A percentile compares a stretch with the other conserved stretches of the same genome.
phyloP scores from a whole-genome alignment of 2,329 filamentous ascomycete genomes.

The Drechslera avenae region DNA sequence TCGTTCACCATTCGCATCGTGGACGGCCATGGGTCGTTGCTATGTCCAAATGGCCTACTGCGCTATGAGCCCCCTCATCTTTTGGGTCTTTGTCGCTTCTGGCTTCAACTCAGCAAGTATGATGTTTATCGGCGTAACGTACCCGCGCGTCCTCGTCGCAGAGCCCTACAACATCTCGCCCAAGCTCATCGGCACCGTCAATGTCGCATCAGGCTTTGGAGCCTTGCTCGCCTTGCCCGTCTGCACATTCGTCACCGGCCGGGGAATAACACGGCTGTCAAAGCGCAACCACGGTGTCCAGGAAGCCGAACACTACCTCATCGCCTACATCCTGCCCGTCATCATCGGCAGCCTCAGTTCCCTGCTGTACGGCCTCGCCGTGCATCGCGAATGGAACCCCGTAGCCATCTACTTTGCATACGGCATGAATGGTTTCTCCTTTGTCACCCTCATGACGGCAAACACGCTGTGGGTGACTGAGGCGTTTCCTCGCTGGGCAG shows the following conservation, averaged over 20 bases:
- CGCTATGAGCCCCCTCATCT: conserved; percentile 36
- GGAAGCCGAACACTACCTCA: conserved; percentile 41
- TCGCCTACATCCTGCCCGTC: conserved; percentile 36
- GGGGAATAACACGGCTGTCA: conserved; percentile 25
- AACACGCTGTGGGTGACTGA: conserved; percentile 42
- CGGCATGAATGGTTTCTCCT: conserved; percentile 38
- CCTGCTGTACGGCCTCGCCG: conserved; percentile 33
- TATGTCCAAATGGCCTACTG: conserved; percentile 39
- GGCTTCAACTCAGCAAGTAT: conserved; percentile 36
- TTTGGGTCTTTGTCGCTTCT: conserved; percentile 37
- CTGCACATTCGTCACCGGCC: conserved; percentile 11
- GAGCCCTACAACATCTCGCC: conserved; percentile 32
- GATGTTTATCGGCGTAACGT: conserved; percentile 39
- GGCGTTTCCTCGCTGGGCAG: conserved; percentile 42
- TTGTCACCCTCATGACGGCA: conserved; percentile 27
- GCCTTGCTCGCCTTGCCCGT: conserved; percentile 25
- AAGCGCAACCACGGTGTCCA: conserved; percentile 35
- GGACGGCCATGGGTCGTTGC: conserved; percentile 31
- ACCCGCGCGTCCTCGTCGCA: conserved; percentile 21
- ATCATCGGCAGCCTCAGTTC: conserved; percentile 30
- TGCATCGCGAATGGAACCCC: conserved; percentile 20
- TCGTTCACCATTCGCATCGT: conserved; percentile 32
- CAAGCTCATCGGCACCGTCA: conserved; percentile 23
- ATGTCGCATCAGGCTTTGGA: conserved; percentile 26
- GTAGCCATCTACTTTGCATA: conserved; percentile 32